Conservation (phyloP, 1,139 yeast species). For the Wickerhamiella infanticola region DNA sequence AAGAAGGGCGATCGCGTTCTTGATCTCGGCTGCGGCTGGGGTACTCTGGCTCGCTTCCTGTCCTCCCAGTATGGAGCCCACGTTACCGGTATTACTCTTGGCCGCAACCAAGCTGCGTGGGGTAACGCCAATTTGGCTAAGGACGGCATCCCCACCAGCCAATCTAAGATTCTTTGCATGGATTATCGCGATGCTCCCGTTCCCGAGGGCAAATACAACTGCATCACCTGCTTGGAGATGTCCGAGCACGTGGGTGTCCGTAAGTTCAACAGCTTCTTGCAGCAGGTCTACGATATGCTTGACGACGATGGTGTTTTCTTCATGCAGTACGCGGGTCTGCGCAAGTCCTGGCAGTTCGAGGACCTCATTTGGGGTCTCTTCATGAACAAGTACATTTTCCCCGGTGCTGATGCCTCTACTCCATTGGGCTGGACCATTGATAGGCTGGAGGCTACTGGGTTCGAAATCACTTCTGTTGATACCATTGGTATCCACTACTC, state of each 20-base stretch:
- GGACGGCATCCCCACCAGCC: constrained; percentile 54
- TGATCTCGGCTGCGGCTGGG: constrained; percentile 95
- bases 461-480: constrained; percentile 72
- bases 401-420: constrained; percentile 95
- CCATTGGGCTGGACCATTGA: constrained; percentile 75
- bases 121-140: constrained; percentile 56
- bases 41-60: constrained; percentile 76
- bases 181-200: constrained; percentile 87
- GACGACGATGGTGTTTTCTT: constrained; percentile 85
- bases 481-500: constrained; percentile 89
- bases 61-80: constrained; percentile 71
- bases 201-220: constrained; percentile 62
- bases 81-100: constrained; percentile 82
- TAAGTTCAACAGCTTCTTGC: constrained; percentile 57
- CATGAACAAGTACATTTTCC: constrained; percentile 93
- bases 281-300: constrained; percentile 70
- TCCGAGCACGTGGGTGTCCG: constrained; percentile 94
- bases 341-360: constrained; percentile 91
- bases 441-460: constrained; percentile 68
- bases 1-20: constrained; percentile 57
- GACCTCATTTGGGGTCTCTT: constrained; percentile 89
- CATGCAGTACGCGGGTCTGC: constrained; percentile 79
- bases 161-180: constrained; percentile 62
- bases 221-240: constrained; percentile 87
- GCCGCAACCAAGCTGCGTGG: constrained; percentile 83